phyloP scores from a whole-genome alignment of 108 stramenopile genomes.

The Seminavis robusta region DNA sequence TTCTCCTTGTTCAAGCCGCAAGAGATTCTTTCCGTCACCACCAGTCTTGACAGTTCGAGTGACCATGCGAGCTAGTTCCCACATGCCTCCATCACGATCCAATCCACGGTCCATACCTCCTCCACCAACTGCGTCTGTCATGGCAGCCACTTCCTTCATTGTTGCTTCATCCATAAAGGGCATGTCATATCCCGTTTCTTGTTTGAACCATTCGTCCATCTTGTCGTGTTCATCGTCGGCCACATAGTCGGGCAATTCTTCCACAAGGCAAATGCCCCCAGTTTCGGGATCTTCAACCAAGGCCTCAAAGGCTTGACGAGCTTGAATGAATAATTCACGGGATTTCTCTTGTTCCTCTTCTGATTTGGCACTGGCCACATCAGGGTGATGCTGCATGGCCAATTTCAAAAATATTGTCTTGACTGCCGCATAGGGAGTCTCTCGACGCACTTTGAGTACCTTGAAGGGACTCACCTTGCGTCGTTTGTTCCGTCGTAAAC shows the following conservation, averaged over 20 bases:
- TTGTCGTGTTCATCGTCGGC: constrained; percentile 35
- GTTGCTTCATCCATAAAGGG: constrained; percentile 76
- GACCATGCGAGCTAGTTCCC: constrained; percentile 79
- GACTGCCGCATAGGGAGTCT: constrained; percentile 46
- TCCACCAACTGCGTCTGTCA: constrained; percentile 46
- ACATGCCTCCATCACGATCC: constrained; percentile 88
- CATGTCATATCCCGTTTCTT: constrained; percentile 66
- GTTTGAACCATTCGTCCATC: constrained; percentile 74
- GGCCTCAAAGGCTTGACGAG: constrained; percentile 65
- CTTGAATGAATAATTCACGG: constrained; percentile 61
- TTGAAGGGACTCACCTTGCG: constrained; percentile 42
- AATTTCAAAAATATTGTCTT: constrained; percentile 79
- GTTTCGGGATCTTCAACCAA: constrained; percentile 65
- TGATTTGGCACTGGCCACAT: constrained; percentile 31
- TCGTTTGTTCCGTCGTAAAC: too few relatives aligned
- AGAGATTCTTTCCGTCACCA: constrained; percentile 47
- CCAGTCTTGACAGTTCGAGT: constrained; percentile 64
- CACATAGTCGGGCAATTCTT: constrained; percentile 36
- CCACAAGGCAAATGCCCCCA: constrained; percentile 10
- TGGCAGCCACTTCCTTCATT: constrained; percentile 83
- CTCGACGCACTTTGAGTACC: constrained; percentile 38
- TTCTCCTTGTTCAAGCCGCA: constrained; percentile 70
- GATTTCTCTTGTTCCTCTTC: constrained; percentile 32
- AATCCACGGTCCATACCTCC: too few relatives aligned
- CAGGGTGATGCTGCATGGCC: constrained; percentile 85